Evolutionary conservation across 345 rosid species (phyloP), one percentile per base, ranked within the genome.

Genomic region (Durio zibethinus): DNA sequence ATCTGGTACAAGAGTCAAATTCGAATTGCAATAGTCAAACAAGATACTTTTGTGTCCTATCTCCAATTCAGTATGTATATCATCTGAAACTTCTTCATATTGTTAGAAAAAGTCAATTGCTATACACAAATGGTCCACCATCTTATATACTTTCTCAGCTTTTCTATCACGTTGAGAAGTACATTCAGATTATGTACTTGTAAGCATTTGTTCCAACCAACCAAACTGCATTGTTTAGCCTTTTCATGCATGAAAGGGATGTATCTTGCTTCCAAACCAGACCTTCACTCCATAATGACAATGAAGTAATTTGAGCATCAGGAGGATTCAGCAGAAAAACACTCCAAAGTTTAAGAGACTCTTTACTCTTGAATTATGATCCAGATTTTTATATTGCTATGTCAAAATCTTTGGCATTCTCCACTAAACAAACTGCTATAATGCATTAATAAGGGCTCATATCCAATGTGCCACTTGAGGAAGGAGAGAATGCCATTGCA

Each of bases 401-500:
- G 63, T 53, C 78, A 79, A 79, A 81, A 64, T 53, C 57, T 74
- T 77, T 77, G 53, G 77, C 42, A 47, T 60, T 73, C 80, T 80
- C 62, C 84, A 47, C 53, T 68, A 63, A 71, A 80, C 63, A 70
- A 43, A 80, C 61, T 60, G 78, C 47, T 76, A 80, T 36, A 43
- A 82, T 76, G 78, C 79, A 76, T 62, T 77, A 74, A 9, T 76
- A 50, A 62, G 78, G 56, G 82, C 79, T 80, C 77, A 78, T 54
- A 79, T 73, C 76, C 82, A 78, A 80, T 72, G 57, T 79, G 56
- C 53, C 80, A 79, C 78, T 80, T 72, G 82, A 75, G 79, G 80
- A 82, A 80, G 78, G 80, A 83, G 65, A 66, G 67, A 72, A 80
- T 75, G 73, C 76, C 87, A 82, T 65, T 65, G 84, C 76, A 78